phyloP scores from a whole-genome alignment of 768 basidiomycete genomes.

The Boletus tomentosulus region DNA sequence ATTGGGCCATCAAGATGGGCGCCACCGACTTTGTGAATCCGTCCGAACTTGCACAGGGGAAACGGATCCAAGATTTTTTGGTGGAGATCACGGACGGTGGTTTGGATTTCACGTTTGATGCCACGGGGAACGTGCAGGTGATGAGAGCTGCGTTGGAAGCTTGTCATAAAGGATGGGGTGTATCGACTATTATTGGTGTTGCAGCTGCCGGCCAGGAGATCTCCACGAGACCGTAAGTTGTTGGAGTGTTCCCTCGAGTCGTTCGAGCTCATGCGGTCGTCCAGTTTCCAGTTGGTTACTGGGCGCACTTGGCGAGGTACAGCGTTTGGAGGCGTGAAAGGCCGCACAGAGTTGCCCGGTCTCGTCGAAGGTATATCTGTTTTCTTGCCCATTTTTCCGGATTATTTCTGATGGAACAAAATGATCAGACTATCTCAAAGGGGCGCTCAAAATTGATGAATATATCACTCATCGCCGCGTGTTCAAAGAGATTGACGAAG shows the following conservation, averaged over 20 bases:
- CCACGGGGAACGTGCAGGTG: constrained; percentile 91
- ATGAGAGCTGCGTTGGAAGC: constrained; percentile 96
- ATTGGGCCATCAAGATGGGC: constrained; percentile 89
- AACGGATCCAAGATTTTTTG: constrained; percentile 84
- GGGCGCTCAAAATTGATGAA: constrained; percentile 87
- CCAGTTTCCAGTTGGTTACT: constrained; percentile 65
- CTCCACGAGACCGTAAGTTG: constrained; percentile 74
- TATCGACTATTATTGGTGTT: constrained; percentile 93
- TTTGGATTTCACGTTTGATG: constrained; percentile 95
- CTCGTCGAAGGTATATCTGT: constrained; percentile 72
- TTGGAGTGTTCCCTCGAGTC: neutral
- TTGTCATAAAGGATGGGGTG: constrained; percentile 99
- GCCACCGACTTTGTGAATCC: constrained; percentile 96
- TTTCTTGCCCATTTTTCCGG: neutral
- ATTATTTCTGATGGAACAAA: neutral
- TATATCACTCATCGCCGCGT: constrained; percentile 87
- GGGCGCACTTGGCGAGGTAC: constrained; percentile 92
- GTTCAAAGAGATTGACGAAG: constrained; percentile 74
- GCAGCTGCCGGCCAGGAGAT: constrained; percentile 97
- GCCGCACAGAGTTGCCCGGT: constrained; percentile 90
- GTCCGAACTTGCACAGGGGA: constrained; percentile 62
- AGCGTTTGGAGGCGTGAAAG: constrained; percentile 98
- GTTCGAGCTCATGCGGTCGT: constrained; percentile 6
- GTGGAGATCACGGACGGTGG: constrained; percentile 95
- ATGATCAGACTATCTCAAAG: constrained; percentile 68